Evolutionary conservation across 805 yeast species (phyloP), one percentile per base, ranked within the genome.

Genomic region (Vanderwaltozyma tropicalis): DNA sequence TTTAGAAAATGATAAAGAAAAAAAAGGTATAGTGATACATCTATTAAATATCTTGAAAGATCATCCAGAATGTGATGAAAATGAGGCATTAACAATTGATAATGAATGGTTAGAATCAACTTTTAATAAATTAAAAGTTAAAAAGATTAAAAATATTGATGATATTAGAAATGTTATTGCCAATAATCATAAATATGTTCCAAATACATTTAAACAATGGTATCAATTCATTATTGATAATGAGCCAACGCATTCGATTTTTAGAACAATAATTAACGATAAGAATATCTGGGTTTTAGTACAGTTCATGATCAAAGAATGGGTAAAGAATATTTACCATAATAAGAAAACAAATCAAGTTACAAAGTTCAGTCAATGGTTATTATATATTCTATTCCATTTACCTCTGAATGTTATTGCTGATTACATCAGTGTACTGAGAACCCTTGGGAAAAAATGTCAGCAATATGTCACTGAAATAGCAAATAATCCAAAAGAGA

Each of bases 361-460:
- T 1, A 21, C 24, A 1, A 40, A 39, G 14, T 35, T 55, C 14
- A 41, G 46, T 1, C 43, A 46, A 32, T 56, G 61, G 61, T 33
- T 55, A 13, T 40, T 55, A 5, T 54, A 50, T 35, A 41, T 53
- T 2, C 31, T 57, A n/a, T 16, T 57, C 10, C 50, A 49, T 38
- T 28, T 56, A n/a, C 59, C 58, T 3, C 33, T 26, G 3, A 40
- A 44, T 8, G 18, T 59, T 10, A 49, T 51, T 10, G 53, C 61
- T 2, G 52, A 40, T 3, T 46, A 53, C 21, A 45, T 49, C 3
- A 55, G 61, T 35, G 41, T 42, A 4, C 27, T 59, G 26, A 44
- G 63, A 37, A 53, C 47, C 16, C 34, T 57, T 25, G 63, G 52
- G 4, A 56, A 56, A 37, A 51, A 50, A 39, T 52, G 59, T 27